Evolutionary conservation across 352 stramenopile genomes (phyloP), one percentile per base, ranked within the genome.

Genomic region (Pythium pyrilobum): DNA sequence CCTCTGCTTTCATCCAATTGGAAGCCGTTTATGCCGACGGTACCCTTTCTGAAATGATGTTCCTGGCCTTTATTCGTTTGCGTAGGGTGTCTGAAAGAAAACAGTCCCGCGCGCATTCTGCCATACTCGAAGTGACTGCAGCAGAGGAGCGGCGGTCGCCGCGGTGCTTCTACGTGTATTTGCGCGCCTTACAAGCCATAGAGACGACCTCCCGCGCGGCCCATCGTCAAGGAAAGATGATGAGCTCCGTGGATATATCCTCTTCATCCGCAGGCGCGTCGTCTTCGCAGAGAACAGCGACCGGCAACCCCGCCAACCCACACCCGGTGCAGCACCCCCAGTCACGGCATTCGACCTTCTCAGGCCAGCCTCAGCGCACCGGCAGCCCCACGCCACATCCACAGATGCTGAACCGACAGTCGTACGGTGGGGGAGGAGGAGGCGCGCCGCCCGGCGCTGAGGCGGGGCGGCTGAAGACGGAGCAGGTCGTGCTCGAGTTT

Each of bases 401-500:
- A 2, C 43, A 43, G 4, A 38, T 39, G 16, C 25, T 20, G 1
- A 48, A 57, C 6, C 48, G 53, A 11, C 40, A 48, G 4, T 44
- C 56, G 1, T 56, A 57, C 34, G 32, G 39, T 0, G n/a, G 38
- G 8, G 41, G 41, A 24, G 43, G 20, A 2, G 31, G 51, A 24
- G 51, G 40, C 2, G 51, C 44, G 25, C 56, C 49, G 7, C 46
- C 56, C 0, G 37, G 56, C 34, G 50, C 51, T 16, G 58, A 66
- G 79, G 77, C 81, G 2, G 81, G 81, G 2, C 72, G 81, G 11
- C 54, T 76, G 39, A 92, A 92, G 49, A 92, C 81, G 2, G 84
- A 95, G 55, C 81, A 91, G 46, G 81, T 92, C 32, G 81, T 95
- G 56, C 66, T 92, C 8, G 84, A 95, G 46, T 89, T 89, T 48